Evolutionary conservation across 129 eudicot species (phyloP), one percentile per base, ranked within the genome.

Genomic region (Sambucus nigra): DNA sequence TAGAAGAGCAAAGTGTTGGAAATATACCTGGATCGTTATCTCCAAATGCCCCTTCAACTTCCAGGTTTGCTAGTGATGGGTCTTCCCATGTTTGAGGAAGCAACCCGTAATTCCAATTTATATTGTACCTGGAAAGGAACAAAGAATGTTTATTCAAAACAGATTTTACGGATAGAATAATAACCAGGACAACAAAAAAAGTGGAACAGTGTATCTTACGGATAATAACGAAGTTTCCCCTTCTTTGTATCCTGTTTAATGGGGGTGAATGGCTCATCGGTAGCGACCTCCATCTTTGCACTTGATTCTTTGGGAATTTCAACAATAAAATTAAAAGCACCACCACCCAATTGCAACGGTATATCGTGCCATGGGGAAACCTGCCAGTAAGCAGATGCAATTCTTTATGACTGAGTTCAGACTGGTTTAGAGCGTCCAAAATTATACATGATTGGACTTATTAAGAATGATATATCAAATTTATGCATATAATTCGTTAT

Each of bases 71-170:
- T 61, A 66, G 50, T 53, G 95, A 69, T 56, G 99, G 95, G 55
- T 91, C 99, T 71, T 91, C 99, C 99, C 99, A 91, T 64, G 99
- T 91, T 77, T 91, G 99, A 53, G 99, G 99, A 66, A 91, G 86
- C 76, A 91, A 73, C 15, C 99, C 99, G 51, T 91, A 91, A 66
- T 91, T 91, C 99, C 99, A 91, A 63, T 91, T 86, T 40, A 91
- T 86, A 59, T 91, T 91, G 91, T 91, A 91, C 52, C 99, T 91
- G 74, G 20, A 70, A 51, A 65, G 24, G 52, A 16, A 40, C 5
- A 19, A 16, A 8, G 7, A 14, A n/a, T 42, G 19, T 42, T 2
- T 5, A 35, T 35, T 1, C 19, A 7, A 20, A 42, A 42, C 5
- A 42, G 16, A 7, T 42, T 2, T 13, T 13, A 7, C 17, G 14